These are phyloP conservation scores for Colletotrichum horii DNA, from an alignment of 2,329 filamentous ascomycete species.

Conservation along the genomic window DNA sequence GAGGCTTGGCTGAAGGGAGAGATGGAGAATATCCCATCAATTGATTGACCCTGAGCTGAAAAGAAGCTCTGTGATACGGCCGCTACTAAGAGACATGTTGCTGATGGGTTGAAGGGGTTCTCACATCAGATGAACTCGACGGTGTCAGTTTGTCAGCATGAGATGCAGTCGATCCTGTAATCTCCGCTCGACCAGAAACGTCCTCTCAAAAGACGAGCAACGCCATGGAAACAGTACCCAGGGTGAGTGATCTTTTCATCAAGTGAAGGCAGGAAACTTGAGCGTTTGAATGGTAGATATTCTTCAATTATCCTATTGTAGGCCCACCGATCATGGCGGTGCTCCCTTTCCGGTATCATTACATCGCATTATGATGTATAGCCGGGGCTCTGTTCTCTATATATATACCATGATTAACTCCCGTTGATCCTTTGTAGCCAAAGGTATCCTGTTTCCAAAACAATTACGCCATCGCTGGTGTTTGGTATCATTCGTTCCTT, in stretches of 20 bases:
- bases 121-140: not conserved
- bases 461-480: slow-evolving; percentile 3
- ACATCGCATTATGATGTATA: not conserved
- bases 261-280: too few relatives aligned
- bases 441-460: slow-evolving; percentile 5
- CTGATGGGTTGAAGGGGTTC: not conserved
- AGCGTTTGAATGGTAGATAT: not conserved
- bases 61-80: not conserved
- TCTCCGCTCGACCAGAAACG: not conserved
- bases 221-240: too few relatives aligned
- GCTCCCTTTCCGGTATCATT: not conserved
- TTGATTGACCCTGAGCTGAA: not conserved
- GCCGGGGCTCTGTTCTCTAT: slow-evolving; percentile 7
- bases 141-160: too few relatives aligned
- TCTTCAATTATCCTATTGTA: not conserved
- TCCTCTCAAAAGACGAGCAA: not conserved
- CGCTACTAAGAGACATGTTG: not conserved
- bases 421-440: not conserved
- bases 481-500: not conserved
- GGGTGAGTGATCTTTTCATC: too few relatives aligned
- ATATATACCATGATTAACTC: not conserved
- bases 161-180: too few relatives aligned
- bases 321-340: not conserved
- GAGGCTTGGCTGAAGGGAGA: not conserved
- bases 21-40: not conserved